Evolutionary conservation across 768 basidiomycete species (phyloP), one percentile per base, ranked within the genome.

Genomic region (Sarcomyxa edulis): DNA sequence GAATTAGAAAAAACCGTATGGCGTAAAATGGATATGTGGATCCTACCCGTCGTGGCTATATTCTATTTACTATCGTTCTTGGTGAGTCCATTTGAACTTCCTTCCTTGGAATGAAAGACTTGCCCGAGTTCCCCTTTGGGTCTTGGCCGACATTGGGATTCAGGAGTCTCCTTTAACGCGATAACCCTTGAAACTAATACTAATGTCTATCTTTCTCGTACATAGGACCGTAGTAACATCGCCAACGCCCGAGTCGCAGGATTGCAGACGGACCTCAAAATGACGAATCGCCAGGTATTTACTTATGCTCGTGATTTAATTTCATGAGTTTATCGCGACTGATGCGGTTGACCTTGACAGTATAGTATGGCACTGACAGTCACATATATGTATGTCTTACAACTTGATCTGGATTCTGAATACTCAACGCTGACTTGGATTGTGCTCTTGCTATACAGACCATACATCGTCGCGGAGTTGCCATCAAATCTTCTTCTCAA

Each of bases 201-300:
- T n/a, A n/a, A n/a, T n/a, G n/a, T n/a, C n/a, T n/a, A n/a, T n/a
- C n/a, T 32, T 20, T 27, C 20, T 31, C 18, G 18, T 37, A 4
- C 24, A 7, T 42, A 72, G 71, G 72, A 74, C 46, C 65, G 75
- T 38, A 72, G 68, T 9, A 78, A 80, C 47, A 60, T 80, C 26
- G 69, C 68, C 20, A 81, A 80, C 44, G 80, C 78, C 28, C 66
- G 71, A n/a, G 66, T 80, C 5, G 79, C 78, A 7, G 79, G 80
- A 8, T 53, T 83, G 43, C 74, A 79, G 48, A 67, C 54, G 14
- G 67, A 75, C 32, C 51, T 83, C 32, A 59, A 68, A 31, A 65
- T 81, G 61, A 62, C 66, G 9, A 62, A 70, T 34, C 52, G 65
- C 7, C 58, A 44, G 32, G 38, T 39, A 20, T 12, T 18, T 30